phyloP scores from a whole-genome alignment of 768 basidiomycete species.

The Pulveroboletus sp. region DNA sequence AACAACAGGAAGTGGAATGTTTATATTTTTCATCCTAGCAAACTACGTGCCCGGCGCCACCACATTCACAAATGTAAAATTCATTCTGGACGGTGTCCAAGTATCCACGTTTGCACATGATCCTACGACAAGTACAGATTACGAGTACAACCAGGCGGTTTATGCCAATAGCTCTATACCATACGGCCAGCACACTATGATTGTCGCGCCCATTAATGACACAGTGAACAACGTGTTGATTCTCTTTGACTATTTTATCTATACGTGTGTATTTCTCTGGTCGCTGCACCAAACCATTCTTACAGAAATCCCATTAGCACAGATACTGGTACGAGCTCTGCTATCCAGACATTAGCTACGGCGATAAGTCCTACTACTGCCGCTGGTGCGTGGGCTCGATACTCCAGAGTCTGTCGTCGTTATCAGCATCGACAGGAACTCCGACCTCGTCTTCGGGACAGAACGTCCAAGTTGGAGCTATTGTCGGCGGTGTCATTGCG shows the following conservation, averaged over 20 bases:
- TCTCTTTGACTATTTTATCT: slow-evolving; percentile 18
- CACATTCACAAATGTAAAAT: slow-evolving; percentile 5
- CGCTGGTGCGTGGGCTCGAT: background rate
- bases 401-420: background rate
- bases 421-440: background rate
- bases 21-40: slow-evolving; percentile 18
- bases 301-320: background rate
- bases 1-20: slow-evolving; percentile 13
- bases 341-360: background rate
- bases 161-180: slow-evolving; percentile 5
- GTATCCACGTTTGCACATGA: slow-evolving; percentile 1
- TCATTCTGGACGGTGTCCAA: slow-evolving; percentile 5
- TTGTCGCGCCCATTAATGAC: slow-evolving; percentile 3
- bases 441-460: background rate
- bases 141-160: slow-evolving; percentile 15
- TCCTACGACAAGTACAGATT: background rate
- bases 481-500: slow-evolving; percentile 7
- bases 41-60: background rate
- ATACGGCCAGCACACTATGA: slow-evolving; percentile 8
- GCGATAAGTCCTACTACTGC: too few species aligned
- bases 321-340: background rate
- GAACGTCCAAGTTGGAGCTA: background rate
- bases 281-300: background rate
- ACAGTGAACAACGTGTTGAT: slow-evolving; percentile 1
- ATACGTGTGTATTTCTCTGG: slow-evolving; percentile 5